Conservation (phyloP, 352 stramenopile species). For the Pythium brachiatum region DNA sequence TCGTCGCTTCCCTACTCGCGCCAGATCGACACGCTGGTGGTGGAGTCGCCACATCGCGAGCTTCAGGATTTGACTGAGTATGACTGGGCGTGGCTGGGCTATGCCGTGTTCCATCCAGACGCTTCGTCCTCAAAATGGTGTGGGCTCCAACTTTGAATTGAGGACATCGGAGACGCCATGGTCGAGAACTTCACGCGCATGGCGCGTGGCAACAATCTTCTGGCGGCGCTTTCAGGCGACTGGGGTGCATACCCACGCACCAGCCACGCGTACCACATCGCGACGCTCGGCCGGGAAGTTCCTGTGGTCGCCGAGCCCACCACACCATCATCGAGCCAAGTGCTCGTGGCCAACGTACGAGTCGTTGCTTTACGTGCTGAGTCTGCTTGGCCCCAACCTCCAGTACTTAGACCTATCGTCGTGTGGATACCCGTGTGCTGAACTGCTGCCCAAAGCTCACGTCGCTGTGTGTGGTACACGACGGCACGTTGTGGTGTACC, state of each 20-base stretch:
- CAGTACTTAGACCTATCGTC: too few relatives aligned
- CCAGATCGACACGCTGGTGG: neutral
- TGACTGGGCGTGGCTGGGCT: conserved; percentile 1
- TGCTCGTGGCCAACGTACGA: too few relatives aligned
- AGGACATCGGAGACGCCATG: neutral
- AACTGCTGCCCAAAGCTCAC: too few relatives aligned
- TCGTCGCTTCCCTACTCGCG: neutral
- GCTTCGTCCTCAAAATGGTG: neutral
- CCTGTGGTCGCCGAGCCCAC: too few relatives aligned
- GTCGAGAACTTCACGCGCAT: neutral
- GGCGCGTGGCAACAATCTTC: neutral
- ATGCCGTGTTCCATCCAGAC: neutral
- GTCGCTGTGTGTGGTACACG: too few relatives aligned
- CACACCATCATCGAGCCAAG: too few relatives aligned
- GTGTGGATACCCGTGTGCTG: too few relatives aligned
- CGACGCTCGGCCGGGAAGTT: neutral
- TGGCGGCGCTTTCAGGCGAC: neutral
- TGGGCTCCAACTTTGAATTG: neutral
- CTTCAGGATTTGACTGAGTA: neutral
- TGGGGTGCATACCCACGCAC: neutral
- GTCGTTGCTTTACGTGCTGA: too few relatives aligned
- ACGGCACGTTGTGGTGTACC: too few relatives aligned
- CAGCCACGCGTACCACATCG: neutral
- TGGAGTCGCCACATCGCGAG: neutral
- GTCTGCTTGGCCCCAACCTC: too few relatives aligned